Percentiles rank a stretch among this genome's conserved stretches.
Conservation (phyloP, 805 yeast species). For the Candida ovalis region DNA sequence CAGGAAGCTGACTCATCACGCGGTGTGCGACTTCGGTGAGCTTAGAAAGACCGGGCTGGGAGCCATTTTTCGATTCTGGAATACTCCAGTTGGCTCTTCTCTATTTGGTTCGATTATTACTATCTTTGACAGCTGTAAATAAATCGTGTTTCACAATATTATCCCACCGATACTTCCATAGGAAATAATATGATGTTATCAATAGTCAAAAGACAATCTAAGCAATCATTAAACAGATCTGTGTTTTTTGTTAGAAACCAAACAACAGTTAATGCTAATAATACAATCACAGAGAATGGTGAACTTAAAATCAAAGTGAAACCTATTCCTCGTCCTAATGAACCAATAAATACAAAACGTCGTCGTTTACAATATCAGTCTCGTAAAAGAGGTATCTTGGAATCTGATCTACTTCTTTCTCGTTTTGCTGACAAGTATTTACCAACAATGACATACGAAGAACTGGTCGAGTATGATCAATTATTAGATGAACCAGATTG, state of each 20-base stretch:
- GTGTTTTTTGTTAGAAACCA: slow-evolving; percentile 4
- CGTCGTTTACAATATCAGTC: slow-evolving; percentile 91
- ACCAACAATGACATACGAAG: slow-evolving; percentile 50
- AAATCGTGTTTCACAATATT: not conserved
- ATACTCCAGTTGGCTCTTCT: not conserved
- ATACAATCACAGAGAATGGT: slow-evolving; percentile 29
- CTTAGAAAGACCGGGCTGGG: no score
- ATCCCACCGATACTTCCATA: no score
- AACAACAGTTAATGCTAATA: slow-evolving; percentile 9
- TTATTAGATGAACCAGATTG: slow-evolving; percentile 94
- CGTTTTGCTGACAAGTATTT: slow-evolving; percentile 80
- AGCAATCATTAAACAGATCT: slow-evolving; percentile 8
- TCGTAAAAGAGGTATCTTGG: slow-evolving; percentile 92
- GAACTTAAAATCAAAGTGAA: slow-evolving; percentile 61
- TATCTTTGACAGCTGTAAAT: not conserved
- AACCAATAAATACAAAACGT: slow-evolving; percentile 65
- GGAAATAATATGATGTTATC: not conserved
- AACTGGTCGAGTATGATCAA: slow-evolving; percentile 80
- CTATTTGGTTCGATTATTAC: no score
- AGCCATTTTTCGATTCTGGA: not conserved
- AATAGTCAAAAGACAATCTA: not conserved
- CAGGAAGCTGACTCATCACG: no score
- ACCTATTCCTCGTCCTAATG: slow-evolving; percentile 77
- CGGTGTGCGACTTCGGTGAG: no score
- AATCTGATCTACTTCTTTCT: slow-evolving; percentile 81